phyloP scores from a whole-genome alignment of 176 grass and related monocot genomes.

The Musa acuminata region DNA sequence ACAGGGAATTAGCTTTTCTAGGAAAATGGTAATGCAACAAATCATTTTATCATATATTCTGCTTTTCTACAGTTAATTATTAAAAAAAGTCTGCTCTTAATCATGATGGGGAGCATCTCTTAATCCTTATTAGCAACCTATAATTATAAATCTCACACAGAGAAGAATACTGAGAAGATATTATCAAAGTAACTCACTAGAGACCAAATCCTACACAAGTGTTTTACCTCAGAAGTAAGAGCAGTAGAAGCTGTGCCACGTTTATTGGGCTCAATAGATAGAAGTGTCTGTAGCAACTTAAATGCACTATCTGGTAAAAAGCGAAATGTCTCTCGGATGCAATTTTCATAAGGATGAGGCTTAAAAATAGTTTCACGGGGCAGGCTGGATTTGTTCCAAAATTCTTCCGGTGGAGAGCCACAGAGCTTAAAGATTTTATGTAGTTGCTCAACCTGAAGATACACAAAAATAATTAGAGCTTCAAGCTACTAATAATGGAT shows the following conservation, averaged over 20 bases:
- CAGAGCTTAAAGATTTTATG: slow-evolving; percentile 98
- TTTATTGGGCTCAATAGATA: slow-evolving; percentile 51
- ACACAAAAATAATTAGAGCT: background rate
- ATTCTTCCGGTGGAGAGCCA: slow-evolving; percentile 64
- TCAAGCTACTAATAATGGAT: too few species aligned
- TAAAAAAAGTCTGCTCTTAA: too few species aligned
- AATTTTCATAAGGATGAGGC: slow-evolving; percentile 45
- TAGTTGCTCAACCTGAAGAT: slow-evolving; percentile 65
- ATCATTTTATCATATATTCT: too few species aligned
- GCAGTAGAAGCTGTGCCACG: slow-evolving; percentile 60
- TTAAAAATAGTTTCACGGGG: slow-evolving; percentile 63
- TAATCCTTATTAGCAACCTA: too few species aligned
- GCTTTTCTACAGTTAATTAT: too few species aligned
- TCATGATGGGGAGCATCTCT: too few species aligned
- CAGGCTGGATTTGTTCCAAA: slow-evolving; percentile 46
- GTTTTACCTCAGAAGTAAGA: slow-evolving; percentile 50
- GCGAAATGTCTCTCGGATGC: slow-evolving; percentile 41
- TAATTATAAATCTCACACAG: background rate
- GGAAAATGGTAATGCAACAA: too few species aligned
- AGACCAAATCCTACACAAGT: slow-evolving; percentile 3
- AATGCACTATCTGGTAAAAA: slow-evolving; percentile 36
- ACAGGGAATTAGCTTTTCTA: too few species aligned
- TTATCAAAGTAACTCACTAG: background rate
- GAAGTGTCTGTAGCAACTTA: slow-evolving; percentile 41
- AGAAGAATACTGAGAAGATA: background rate